Conservation (phyloP, 768 basidiomycete genomes). For the Mycena haematopus region DNA sequence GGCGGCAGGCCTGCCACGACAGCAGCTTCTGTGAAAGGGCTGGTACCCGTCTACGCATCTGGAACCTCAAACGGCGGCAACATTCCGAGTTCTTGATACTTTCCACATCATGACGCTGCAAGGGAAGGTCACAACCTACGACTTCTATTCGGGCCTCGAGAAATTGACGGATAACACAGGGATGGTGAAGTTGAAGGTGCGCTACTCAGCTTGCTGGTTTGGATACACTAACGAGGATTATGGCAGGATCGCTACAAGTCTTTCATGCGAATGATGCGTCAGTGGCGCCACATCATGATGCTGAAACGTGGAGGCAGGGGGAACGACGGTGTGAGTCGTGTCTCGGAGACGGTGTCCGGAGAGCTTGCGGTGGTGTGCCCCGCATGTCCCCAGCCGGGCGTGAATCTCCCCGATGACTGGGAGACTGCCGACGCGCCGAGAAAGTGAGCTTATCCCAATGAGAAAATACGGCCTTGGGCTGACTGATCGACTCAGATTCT, state of each 20-base stretch:
- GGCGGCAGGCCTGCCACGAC: background rate
- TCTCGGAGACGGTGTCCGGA: slow-evolving; percentile 6
- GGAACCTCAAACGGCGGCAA: background rate
- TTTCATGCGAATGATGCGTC: slow-evolving; percentile 3
- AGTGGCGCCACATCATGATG: slow-evolving; percentile 2
- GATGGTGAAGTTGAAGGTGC: background rate
- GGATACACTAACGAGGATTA: no score
- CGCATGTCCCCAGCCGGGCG: slow-evolving; percentile 27
- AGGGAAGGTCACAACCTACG: background rate
- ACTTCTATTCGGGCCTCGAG: background rate
- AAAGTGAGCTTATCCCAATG: no score
- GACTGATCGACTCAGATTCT: no score
- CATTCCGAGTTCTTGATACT: background rate
- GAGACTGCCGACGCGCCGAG: background rate
- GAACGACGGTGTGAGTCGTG: background rate
- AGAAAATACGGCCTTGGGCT: no score
- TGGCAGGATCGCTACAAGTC: slow-evolving; percentile 12
- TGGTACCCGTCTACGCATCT: background rate
- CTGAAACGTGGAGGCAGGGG: slow-evolving; percentile 10
- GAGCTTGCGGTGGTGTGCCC: slow-evolving; percentile 29
- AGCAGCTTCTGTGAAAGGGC: background rate
- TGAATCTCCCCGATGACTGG: slow-evolving; percentile 30
- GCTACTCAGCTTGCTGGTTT: no score
- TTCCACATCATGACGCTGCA: background rate
- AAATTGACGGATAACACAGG: background rate